Percentiles rank a stretch among this genome's conserved stretches.
Evolutionary conservation across 768 basidiomycete genomes (phyloP).

Genomic region (Imleria badia): DNA sequence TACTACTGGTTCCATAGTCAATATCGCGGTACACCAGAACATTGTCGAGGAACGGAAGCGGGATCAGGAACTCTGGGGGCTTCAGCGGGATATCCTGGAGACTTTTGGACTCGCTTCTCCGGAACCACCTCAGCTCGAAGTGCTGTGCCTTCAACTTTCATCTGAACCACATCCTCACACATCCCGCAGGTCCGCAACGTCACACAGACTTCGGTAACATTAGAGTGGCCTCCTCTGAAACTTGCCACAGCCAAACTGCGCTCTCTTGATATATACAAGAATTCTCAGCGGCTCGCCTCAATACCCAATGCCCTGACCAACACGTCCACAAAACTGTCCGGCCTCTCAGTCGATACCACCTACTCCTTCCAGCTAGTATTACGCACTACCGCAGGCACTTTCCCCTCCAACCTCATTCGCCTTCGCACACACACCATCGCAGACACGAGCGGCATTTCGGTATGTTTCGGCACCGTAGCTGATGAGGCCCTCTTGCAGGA

Average conservation of each 20-base stretch:
- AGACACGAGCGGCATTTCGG: constrained; percentile 91
- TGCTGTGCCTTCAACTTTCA: constrained; percentile 33
- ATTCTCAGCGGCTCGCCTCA: constrained; percentile 81
- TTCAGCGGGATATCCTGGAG: constrained; percentile 79
- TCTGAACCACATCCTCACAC: not conserved
- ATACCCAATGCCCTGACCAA: constrained; percentile 83
- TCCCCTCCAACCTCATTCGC: constrained; percentile 77
- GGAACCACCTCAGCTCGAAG: constrained; percentile 69
- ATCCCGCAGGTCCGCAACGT: constrained; percentile 76
- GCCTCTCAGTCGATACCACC: constrained; percentile 76
- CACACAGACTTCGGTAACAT: constrained; percentile 94
- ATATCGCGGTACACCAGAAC: constrained; percentile 93
- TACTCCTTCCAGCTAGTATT: constrained; percentile 95
- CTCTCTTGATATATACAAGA: constrained; percentile 90
- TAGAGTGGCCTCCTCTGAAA: constrained; percentile 89
- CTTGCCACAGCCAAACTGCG: constrained; percentile 86
- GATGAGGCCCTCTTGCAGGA: constrained; percentile 76
- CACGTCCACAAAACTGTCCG: constrained; percentile 85
- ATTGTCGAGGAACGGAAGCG: constrained; percentile 78
- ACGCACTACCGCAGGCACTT: constrained; percentile 90
- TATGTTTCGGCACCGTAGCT: constrained; percentile 91
- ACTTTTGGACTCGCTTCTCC: constrained; percentile 72
- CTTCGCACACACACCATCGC: constrained; percentile 92
- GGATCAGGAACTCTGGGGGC: constrained; percentile 76
- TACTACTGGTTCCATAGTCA: constrained; percentile 93